Conservation (phyloP, 2,329 filamentous ascomycete genomes). For the Parasarocladium wereldwijsianum region DNA sequence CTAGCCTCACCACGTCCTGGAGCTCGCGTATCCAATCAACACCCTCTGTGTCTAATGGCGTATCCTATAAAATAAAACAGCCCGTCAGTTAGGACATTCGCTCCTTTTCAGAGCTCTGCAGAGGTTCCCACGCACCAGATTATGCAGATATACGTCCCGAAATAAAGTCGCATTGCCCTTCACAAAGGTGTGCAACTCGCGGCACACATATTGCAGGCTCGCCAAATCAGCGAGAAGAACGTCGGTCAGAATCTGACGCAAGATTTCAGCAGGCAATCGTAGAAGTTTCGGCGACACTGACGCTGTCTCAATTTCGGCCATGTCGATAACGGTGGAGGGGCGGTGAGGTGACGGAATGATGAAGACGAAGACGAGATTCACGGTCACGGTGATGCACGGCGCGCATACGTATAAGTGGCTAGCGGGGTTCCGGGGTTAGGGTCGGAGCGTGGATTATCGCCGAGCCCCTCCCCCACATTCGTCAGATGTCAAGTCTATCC, state of each 20-base stretch:
- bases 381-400: too few species aligned
- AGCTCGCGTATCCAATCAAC: conserved; percentile 29
- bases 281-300: too few species aligned
- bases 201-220: conserved; percentile 35
- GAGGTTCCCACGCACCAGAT: conserved; percentile 28
- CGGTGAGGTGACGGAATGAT: too few species aligned
- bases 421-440: too few species aligned
- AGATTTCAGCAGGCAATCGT: conserved; percentile 46
- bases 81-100: neutral
- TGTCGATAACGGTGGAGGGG: too few species aligned
- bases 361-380: too few species aligned
- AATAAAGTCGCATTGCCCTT: conserved; percentile 43
- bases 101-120: neutral
- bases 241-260: conserved; percentile 44
- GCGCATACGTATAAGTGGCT: too few species aligned
- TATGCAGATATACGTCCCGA: conserved; percentile 44
- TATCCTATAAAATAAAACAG: conserved; percentile 12
- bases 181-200: conserved; percentile 36
- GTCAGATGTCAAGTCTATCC: too few species aligned
- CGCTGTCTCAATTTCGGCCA: too few species aligned
- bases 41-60: conserved; percentile 15
- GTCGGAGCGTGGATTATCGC: too few species aligned
- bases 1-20: conserved; percentile 26
- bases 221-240: conserved; percentile 42
- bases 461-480: too few species aligned